These are phyloP conservation scores for Fusarium penzigii DNA, from an alignment of 2,329 filamentous ascomycete genomes.

Conservation along the genomic window DNA sequence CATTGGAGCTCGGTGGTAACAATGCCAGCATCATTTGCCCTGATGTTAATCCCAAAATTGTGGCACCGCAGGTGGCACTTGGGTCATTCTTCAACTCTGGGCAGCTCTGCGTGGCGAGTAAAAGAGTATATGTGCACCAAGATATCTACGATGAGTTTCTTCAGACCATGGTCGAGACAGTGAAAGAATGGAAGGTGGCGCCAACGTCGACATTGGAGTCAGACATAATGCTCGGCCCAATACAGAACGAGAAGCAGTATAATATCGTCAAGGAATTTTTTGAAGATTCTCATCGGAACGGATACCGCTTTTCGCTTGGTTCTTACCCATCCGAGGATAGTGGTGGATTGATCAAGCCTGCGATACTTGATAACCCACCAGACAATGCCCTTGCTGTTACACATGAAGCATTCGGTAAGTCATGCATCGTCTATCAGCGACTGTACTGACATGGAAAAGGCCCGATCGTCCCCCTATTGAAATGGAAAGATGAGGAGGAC, in stretches of 20 bases:
- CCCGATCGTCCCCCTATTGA: constrained; percentile 65
- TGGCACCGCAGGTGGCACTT: no score
- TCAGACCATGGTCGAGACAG: constrained; percentile 30
- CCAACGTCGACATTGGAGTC: no score
- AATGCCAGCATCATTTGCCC: constrained; percentile 59
- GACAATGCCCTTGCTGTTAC: constrained; percentile 56
- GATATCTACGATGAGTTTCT: constrained; percentile 59
- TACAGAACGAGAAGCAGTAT: constrained; percentile 65
- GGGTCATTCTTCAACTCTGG: constrained; percentile 56
- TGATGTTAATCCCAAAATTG: constrained; percentile 49
- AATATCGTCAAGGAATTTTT: constrained; percentile 45
- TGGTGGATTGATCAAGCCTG: constrained; percentile 56
- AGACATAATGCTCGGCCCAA: constrained; percentile 49
- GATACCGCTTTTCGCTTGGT: no score
- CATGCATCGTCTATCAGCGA: no score
- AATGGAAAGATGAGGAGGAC: constrained; percentile 62
- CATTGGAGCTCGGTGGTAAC: constrained; percentile 56
- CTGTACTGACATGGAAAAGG: no score
- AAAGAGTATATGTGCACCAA: constrained; percentile 63
- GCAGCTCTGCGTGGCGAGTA: constrained; percentile 43
- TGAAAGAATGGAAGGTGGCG: constrained; percentile 44
- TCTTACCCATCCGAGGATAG: no score
- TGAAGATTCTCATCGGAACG: constrained; percentile 46
- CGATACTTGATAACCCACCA: constrained; percentile 62
- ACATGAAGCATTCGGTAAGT: constrained; percentile 54